phyloP scores from a whole-genome alignment of 192 early-diverging fungal species.

The Podila verticillata region DNA sequence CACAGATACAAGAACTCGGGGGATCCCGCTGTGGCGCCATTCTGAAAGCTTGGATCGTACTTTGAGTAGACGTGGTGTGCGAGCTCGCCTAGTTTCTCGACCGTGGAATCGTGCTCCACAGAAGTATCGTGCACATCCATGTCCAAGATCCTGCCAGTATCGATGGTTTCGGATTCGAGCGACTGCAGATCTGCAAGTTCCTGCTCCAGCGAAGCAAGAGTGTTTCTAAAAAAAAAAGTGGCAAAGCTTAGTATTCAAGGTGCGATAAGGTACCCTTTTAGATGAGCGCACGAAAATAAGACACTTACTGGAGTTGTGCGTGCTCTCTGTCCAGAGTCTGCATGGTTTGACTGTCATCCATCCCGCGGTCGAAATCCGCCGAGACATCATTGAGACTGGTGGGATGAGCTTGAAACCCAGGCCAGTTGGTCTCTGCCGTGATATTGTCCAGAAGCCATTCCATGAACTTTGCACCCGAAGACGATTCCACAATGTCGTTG shows the following conservation, averaged over 20 bases:
- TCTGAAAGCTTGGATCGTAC: conserved; percentile 4
- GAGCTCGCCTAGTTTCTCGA: conserved; percentile 14
- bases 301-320: conserved; percentile 30
- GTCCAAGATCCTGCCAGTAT: conserved; percentile 14
- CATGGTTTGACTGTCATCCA: conserved; percentile 2
- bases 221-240: conserved; percentile 8
- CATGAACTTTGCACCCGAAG: conserved; percentile 10
- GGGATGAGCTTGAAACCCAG: conserved; percentile 3
- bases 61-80: conserved; percentile 6
- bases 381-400: neutral
- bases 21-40: neutral
- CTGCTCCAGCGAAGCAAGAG: conserved; percentile 21
- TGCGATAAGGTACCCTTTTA: neutral
- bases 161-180: conserved; percentile 14
- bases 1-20: conserved; percentile 20
- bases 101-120: conserved; percentile 27
- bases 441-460: conserved; percentile 37
- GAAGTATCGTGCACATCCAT: conserved; percentile 34
- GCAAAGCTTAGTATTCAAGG: neutral
- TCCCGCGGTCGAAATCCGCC: neutral
- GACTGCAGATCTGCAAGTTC: conserved; percentile 32
- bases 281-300: neutral
- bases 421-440: conserved; percentile 39
- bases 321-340: conserved; percentile 21
- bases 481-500: neutral